Evolutionary conservation across 2,329 filamentous ascomycete species (phyloP), one percentile per base, ranked within the genome.

Genomic region (Arthrobotrys musiformis): DNA sequence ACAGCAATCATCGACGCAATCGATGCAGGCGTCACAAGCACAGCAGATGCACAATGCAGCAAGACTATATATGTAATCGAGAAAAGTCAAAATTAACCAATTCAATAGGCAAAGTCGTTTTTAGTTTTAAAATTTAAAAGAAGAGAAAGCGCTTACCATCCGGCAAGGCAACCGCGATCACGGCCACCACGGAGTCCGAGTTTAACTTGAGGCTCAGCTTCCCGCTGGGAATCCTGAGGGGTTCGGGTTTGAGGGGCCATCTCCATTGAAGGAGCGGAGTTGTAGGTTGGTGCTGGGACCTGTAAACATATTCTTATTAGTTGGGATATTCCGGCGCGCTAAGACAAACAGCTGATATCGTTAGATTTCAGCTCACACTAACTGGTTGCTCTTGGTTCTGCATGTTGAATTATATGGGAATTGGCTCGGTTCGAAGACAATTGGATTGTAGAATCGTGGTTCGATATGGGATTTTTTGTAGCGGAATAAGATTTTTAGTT

Each of bases 1-100:
- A 33, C 73, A 77, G 60, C 73, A 77, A 46, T 77, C 73, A 46
- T 77, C 73, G 50, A 77, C 66, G 44, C 73, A 77, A 54, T 77
- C 73, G 42, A 77, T 70, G 42, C 73, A 77, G 35, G 73, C 66
- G n/a, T 77, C 73, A 42, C 73, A 77, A 5, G 73, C 73, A 22
- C 73, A 77, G 42, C 73, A 77, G 35, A 77, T 70, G 44, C 73
- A 77, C 6, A 77, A 60, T 7, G 73, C 73, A 15, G 73, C 73
- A 11, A 77, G 61, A 56, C 73, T 77, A 48, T 28, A n/a, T 37
- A 22, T 58, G 11, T 35, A 35, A 35, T 40, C 22, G 22, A 30
- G 3, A 13, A n/a, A 19, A 35, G 26, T 67, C 1, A 35, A 28
- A 24, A 33, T 58, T 50, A 44, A 35, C 42, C 5, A 28, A 2